Evolutionary conservation across 257 asterid genomes (phyloP).

Genomic region (Gynochthodes officinalis): DNA sequence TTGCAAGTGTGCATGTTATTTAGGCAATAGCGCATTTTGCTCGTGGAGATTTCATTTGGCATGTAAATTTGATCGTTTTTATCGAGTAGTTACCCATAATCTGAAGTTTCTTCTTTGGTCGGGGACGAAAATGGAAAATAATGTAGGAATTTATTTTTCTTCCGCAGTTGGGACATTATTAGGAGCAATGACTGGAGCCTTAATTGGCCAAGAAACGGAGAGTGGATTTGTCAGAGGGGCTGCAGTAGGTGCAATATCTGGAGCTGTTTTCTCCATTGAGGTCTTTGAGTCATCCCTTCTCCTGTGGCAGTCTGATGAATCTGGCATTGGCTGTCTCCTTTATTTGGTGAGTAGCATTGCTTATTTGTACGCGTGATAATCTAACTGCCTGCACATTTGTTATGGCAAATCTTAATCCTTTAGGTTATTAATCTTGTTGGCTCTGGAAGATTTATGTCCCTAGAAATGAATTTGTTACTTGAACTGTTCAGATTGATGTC

Average conservation of each 20-base stretch:
- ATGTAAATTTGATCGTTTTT: neutral
- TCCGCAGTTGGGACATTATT: slow-evolving; percentile 83
- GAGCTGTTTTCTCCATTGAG: slow-evolving; percentile 98
- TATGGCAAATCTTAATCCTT: neutral
- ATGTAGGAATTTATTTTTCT: slow-evolving; percentile 10
- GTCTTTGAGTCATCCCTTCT: slow-evolving; percentile 83
- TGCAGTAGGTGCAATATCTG: slow-evolving; percentile 94
- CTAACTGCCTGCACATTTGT: neutral
- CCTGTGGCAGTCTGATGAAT: slow-evolving; percentile 92
- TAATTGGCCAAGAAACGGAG: slow-evolving; percentile 97
- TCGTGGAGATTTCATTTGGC: neutral
- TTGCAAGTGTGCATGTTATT: neutral
- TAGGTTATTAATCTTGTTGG: neutral
- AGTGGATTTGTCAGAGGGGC: slow-evolving; percentile 98
- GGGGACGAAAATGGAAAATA: slow-evolving; percentile 5
- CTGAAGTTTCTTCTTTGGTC: slow-evolving; percentile 8
- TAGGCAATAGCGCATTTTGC: neutral
- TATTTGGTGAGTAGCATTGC: slow-evolving; percentile 60
- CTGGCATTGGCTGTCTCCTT: slow-evolving; percentile 86
- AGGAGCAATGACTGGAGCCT: slow-evolving; percentile 96
- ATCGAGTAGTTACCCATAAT: neutral
- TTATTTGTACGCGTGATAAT: neutral
- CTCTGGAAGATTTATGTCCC: neutral
- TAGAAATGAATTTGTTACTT: neutral
- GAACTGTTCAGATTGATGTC: slow-evolving; percentile 71